Base-by-base conservation (phyloP, 306 rosid species). In the Lagenaria siceraria region DNA sequence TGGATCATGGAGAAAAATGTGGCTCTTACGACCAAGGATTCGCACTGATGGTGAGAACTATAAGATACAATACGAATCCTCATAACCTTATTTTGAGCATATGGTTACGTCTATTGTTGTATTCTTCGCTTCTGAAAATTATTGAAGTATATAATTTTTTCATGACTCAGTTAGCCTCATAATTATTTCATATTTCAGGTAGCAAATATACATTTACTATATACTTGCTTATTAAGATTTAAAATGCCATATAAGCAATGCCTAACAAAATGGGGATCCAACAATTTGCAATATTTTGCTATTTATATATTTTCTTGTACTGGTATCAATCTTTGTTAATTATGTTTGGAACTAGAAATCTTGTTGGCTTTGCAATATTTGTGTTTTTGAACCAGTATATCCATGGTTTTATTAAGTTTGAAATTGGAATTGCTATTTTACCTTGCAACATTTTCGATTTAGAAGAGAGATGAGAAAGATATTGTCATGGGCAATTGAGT, bases 1-100 rank as follows among this genome's bases (percentile, higher is more conserved):
- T 68, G 86, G 96, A 43, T 95, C 97, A 25, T 92, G 98, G 98
- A 86, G 95, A 82, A 92, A 87, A 84, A 95, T 95, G 97, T 95
- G 97, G 98, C 93, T 89, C 49, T 82, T 78, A 76, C 82, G 98
- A 77, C 98, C 98, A 74, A 90, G 97, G 89, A 82, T 92, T 80
- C 93, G 97, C 76, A 87, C 88, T 60, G 98, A 92, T 82, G 97
- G 97, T 95, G 81, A 76, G 80, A 68, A 46, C 40, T 29, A 8
- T 68, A 52, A 58, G n/a, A 77, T 80, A 31, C 52, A 2, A 5
- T 59, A 51, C 24, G 72, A 56, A 8, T 58, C 36, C 38, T 15
- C 5, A 3, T 54, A 36, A 31, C 7, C 19, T 33, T 49, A 36
- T 54, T 55, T 55, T 55, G 51, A 13, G 25, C 54, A 43, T 76